These are phyloP conservation scores for Nigrograna mackinnonii DNA, from an alignment of 2,329 filamentous ascomycete genomes.

Conservation along the genomic window DNA sequence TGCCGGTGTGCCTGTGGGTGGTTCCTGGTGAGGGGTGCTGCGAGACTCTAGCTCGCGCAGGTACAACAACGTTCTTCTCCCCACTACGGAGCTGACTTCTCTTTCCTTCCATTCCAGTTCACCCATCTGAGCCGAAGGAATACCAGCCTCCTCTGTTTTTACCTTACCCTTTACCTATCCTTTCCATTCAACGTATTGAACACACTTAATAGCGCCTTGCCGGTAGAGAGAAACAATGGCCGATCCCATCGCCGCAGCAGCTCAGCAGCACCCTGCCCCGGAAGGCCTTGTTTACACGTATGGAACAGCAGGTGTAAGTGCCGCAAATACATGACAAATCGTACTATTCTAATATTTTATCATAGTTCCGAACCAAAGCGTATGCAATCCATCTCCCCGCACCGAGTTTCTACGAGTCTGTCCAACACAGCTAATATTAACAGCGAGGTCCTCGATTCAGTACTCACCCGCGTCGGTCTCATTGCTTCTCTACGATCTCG, in stretches of 20 bases:
- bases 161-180: too few species aligned
- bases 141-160: too few species aligned
- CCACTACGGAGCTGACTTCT: constrained; percentile 13
- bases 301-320: constrained; percentile 55
- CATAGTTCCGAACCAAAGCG: constrained; percentile 71
- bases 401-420: constrained; percentile 12
- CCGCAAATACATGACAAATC: neutral
- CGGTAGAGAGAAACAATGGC: too few species aligned
- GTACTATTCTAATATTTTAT: constrained; percentile 11
- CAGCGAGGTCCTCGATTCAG: constrained; percentile 82
- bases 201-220: too few species aligned
- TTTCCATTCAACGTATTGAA: too few species aligned
- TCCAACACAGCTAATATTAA: constrained; percentile 36
- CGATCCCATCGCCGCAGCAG: constrained; percentile 33
- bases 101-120: too few species aligned
- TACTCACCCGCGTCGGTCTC: constrained; percentile 90
- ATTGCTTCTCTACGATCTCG: constrained; percentile 86
- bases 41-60: constrained; percentile 13
- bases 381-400: constrained; percentile 51
- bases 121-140: too few species aligned
- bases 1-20: too few species aligned
- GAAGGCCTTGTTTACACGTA: constrained; percentile 42
- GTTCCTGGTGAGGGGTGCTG: constrained; percentile 16
- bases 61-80: constrained; percentile 11
- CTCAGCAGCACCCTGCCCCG: constrained; percentile 40